These are phyloP conservation scores for Trametes gibbosa DNA, from an alignment of 768 basidiomycete species.

Conservation along the genomic window DNA sequence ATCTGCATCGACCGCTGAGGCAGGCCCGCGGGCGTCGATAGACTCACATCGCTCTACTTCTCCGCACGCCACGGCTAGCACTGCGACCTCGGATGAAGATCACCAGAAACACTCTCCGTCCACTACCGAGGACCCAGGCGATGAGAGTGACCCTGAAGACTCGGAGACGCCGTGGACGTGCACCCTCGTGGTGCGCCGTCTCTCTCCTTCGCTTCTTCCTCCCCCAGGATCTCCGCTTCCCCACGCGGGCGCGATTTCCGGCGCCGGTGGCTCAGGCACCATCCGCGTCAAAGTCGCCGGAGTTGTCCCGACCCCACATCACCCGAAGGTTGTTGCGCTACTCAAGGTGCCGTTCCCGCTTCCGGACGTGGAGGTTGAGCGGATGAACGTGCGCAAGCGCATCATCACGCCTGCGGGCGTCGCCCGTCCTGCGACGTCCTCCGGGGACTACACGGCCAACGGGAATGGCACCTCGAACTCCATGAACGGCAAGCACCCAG, in stretches of 20 bases:
- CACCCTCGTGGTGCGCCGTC: constrained; percentile 62
- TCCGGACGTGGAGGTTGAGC: constrained; percentile 75
- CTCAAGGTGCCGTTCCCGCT: constrained; percentile 89
- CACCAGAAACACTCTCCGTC: constrained; percentile 8
- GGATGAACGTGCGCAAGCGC: constrained; percentile 51
- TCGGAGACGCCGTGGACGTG: constrained; percentile 97
- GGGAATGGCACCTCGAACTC: constrained; percentile 18
- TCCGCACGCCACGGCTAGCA: constrained; percentile 19
- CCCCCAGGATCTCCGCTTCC: constrained; percentile 10
- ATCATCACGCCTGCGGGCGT: constrained; percentile 36
- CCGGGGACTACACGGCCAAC: constrained; percentile 6
- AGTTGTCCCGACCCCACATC: constrained; percentile 89
- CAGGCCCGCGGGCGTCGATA: constrained; percentile 6
- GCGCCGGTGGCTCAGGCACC: constrained; percentile 13
- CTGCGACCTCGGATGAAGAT: constrained; percentile 18
- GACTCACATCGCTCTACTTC: constrained; percentile 25
- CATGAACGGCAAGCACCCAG: constrained; percentile 22
- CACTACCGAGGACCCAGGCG: constrained; percentile 47
- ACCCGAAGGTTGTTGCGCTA: constrained; percentile 91
- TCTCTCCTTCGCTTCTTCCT: constrained; percentile 21
- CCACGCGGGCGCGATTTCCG: background rate
- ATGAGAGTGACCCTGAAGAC: constrained; percentile 93
- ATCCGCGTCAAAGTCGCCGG: constrained; percentile 71
- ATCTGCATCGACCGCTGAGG: constrained; percentile 14
- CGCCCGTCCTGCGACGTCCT: constrained; percentile 26